These are phyloP conservation scores for Zymoseptoria tritici DNA, from an alignment of 2,329 filamentous ascomycete species.

Conservation along the genomic window DNA sequence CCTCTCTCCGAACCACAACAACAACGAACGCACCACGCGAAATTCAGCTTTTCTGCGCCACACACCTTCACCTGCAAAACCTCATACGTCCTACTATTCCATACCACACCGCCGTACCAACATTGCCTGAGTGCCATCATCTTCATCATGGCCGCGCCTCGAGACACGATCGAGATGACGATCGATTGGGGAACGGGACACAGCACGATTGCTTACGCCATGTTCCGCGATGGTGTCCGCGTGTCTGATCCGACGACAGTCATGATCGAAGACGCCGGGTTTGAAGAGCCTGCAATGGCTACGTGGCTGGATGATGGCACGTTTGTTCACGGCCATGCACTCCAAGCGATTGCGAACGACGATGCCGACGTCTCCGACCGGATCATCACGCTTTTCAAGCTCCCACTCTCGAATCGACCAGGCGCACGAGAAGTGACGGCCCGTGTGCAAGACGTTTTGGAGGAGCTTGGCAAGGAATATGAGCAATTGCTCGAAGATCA, in stretches of 20 bases:
- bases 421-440: background rate
- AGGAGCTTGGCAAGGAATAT: slow-evolving; percentile 2
- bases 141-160: background rate
- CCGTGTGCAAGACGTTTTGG: background rate
- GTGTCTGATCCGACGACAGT: background rate
- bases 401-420: background rate
- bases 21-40: background rate
- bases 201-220: background rate
- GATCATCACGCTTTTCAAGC: slow-evolving; percentile 7
- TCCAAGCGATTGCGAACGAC: background rate
- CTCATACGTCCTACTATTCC: background rate
- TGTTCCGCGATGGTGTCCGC: background rate
- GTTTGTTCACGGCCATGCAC: slow-evolving; percentile 7
- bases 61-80: background rate
- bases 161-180: background rate
- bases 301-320: slow-evolving; percentile 2
- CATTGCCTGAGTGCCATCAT: background rate
- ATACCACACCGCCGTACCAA: background rate
- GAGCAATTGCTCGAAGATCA: slow-evolving; percentile 6
- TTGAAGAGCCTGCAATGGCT: slow-evolving; percentile 6
- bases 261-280: background rate
- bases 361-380: slow-evolving; percentile 1
- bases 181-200: slow-evolving; percentile 8
- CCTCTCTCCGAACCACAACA: background rate
- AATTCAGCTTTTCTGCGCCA: background rate